Evolutionary conservation across 2,329 filamentous ascomycete genomes (phyloP).

Genomic region (Colletotrichum horii): DNA sequence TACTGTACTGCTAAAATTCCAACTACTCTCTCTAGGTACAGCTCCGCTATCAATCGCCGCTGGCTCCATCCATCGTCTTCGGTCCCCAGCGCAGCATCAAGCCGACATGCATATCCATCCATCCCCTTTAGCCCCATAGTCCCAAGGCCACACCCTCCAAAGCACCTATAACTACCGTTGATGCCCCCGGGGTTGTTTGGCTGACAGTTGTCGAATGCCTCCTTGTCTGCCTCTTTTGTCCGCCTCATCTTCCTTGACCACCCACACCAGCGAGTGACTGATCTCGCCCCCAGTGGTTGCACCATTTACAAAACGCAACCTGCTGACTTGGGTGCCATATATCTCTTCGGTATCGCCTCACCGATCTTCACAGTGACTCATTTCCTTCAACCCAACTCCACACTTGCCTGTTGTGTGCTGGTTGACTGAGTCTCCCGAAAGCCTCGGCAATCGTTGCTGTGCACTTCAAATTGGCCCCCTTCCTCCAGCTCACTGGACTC

Average conservation of each 20-base stretch:
- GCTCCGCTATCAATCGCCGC: background rate
- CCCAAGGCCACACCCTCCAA: constrained; percentile 4
- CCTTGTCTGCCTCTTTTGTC: constrained; percentile 25
- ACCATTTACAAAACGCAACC: constrained; percentile 22
- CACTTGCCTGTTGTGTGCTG: constrained; percentile 16
- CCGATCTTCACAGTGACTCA: constrained; percentile 49
- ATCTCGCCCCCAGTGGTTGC: constrained; percentile 16
- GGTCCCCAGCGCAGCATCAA: constrained; percentile 13
- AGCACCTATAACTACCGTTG: constrained; percentile 21
- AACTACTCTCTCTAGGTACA: background rate
- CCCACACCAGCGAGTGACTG: constrained; percentile 24
- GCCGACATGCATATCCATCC: constrained; percentile 16
- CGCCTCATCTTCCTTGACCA: constrained; percentile 32
- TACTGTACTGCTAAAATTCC: constrained; percentile 10
- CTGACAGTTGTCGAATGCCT: constrained; percentile 10
- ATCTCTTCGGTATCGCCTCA: constrained; percentile 43
- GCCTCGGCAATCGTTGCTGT: constrained; percentile 16
- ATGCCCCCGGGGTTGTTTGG: constrained; percentile 15
- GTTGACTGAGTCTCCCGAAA: constrained; percentile 9
- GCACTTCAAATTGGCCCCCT: constrained; percentile 31
- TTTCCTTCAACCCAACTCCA: constrained; percentile 34
- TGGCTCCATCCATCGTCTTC: constrained; percentile 11
- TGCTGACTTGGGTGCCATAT: constrained; percentile 36
- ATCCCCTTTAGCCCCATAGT: constrained; percentile 16
- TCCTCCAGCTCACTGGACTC: constrained; percentile 15